Percentiles rank a stretch among this genome's conserved stretches.
These are phyloP conservation scores for Coemansia sp. DNA, from an alignment of 192 early-diverging fungal genomes.

Conservation along the genomic window DNA sequence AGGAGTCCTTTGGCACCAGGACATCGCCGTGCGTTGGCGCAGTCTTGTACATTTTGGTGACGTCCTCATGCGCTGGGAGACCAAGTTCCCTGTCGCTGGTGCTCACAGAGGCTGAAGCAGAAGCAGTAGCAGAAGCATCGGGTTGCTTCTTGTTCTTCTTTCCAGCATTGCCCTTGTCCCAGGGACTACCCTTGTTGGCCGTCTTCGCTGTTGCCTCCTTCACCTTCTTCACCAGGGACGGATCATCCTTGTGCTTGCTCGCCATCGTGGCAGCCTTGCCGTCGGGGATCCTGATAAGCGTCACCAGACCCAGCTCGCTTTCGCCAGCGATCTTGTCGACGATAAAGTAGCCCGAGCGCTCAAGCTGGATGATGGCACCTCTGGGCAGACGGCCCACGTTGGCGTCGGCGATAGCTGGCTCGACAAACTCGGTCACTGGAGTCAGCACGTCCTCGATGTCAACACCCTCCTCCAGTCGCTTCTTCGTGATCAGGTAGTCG, in stretches of 20 bases:
- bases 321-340: slow-evolving; percentile 64
- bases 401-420: slow-evolving; percentile 63
- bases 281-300: slow-evolving; percentile 90
- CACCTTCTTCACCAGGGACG: not conserved
- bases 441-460: slow-evolving; percentile 79
- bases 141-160: not conserved
- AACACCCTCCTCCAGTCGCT: slow-evolving; percentile 94
- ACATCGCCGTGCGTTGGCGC: slow-evolving; percentile 39
- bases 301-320: slow-evolving; percentile 55
- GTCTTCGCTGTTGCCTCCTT: slow-evolving; percentile 3
- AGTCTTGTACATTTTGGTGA: slow-evolving; percentile 34
- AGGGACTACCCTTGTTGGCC: not conserved
- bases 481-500: slow-evolving; percentile 98
- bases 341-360: slow-evolving; percentile 95
- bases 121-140: no score
- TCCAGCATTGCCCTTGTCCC: no score
- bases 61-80: slow-evolving; percentile 18
- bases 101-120: no score
- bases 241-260: slow-evolving; percentile 58
- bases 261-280: slow-evolving; percentile 75
- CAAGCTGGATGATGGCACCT: slow-evolving; percentile 92
- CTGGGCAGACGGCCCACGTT: slow-evolving; percentile 61
- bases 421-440: slow-evolving; percentile 78
- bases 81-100: slow-evolving; percentile 15
- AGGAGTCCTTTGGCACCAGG: slow-evolving; percentile 3